Evolutionary conservation across 192 early-diverging fungal species (phyloP), one percentile per base, ranked within the genome.

Genomic region (Entophlyctis luteolus): DNA sequence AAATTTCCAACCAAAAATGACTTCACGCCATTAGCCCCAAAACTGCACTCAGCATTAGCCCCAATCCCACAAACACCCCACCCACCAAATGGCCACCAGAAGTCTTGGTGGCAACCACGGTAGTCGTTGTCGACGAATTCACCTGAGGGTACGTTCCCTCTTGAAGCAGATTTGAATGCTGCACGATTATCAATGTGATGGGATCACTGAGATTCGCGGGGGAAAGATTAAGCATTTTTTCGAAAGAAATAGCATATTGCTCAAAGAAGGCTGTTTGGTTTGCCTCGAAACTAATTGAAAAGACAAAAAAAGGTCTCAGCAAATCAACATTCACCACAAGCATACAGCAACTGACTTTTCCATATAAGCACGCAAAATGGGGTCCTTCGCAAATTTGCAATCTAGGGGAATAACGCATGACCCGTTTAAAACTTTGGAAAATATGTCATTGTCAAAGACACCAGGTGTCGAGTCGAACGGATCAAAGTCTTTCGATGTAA

Each of bases 371-470:
- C 4, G 42, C 18, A 76, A 53, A 2, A 54, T 37, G 0, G 70
- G 66, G 29, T 74, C 75, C 31, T 70, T 52, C 2, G 67, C 59
- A 33, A 76, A 48, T 2, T 10, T 12, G 28, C 75, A 76, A 46
- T 76, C 75, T 28, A 73, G 10, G 0, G 58, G 70, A 28, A 73
- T 22, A 14, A 63, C 60, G 38, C 75, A 76, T 12, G 42, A 48
- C 16, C 68, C 68, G 2, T 47, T 59, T 10, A 76, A 37, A 3
- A 53, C 25, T 54, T 65, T 35, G 59, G 68, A 69, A 59, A 76
- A 76, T 4, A 73, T 62, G 33, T 73, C 62, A 29, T 76, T 76
- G 48, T 76, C 75, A 68, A 76, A 76, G 14, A 76, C 68, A 5
- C 67, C 71, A 2, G 75, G 75, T 2, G 75, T 76, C 14, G 16